Percentiles rank a stretch among this genome's conserved stretches.
Conservation (phyloP, 495 filamentous ascomycete genomes). For the Talaromyces adpressus region DNA sequence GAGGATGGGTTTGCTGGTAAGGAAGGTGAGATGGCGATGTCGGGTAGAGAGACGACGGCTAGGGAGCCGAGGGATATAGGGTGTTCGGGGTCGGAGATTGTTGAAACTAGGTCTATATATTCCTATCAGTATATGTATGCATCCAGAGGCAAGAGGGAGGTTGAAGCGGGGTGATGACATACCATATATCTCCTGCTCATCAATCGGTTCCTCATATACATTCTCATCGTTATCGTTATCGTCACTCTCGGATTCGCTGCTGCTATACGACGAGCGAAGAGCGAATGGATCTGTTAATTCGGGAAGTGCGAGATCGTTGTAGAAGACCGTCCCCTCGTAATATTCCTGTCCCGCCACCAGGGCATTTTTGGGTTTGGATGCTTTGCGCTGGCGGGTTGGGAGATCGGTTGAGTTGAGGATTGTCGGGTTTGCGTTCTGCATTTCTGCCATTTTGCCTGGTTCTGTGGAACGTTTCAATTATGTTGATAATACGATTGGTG, state of each 20-base stretch:
- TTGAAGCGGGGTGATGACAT: slow-evolving; percentile 17
- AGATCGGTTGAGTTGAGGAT: slow-evolving; percentile 87
- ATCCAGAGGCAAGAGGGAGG: background rate
- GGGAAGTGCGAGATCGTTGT: slow-evolving; percentile 38
- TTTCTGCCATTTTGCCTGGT: slow-evolving; percentile 33
- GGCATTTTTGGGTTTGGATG: slow-evolving; percentile 15
- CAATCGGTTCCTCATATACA: slow-evolving; percentile 68
- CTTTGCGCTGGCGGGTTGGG: slow-evolving; percentile 62
- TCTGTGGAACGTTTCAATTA: background rate
- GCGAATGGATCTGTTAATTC: slow-evolving; percentile 50
- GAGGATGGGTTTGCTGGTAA: slow-evolving; percentile 39
- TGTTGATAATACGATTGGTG: background rate
- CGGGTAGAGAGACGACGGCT: slow-evolving; percentile 86
- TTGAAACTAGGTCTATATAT: slow-evolving; percentile 74
- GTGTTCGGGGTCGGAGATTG: slow-evolving; percentile 94
- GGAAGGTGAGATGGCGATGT: slow-evolving; percentile 71
- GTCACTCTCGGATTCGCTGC: slow-evolving; percentile 13
- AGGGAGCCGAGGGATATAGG: slow-evolving; percentile 87
- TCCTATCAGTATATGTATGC: slow-evolving; percentile 3
- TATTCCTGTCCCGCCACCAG: background rate
- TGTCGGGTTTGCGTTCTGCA: slow-evolving; percentile 91
- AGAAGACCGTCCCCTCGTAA: slow-evolving; percentile 22
- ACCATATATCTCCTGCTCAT: slow-evolving; percentile 97
- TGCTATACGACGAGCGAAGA: slow-evolving; percentile 17
- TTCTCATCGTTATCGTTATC: slow-evolving; percentile 51